Base-by-base conservation (phyloP, 352 stramenopile genomes). In the Globisporangium apiculatum region DNA sequence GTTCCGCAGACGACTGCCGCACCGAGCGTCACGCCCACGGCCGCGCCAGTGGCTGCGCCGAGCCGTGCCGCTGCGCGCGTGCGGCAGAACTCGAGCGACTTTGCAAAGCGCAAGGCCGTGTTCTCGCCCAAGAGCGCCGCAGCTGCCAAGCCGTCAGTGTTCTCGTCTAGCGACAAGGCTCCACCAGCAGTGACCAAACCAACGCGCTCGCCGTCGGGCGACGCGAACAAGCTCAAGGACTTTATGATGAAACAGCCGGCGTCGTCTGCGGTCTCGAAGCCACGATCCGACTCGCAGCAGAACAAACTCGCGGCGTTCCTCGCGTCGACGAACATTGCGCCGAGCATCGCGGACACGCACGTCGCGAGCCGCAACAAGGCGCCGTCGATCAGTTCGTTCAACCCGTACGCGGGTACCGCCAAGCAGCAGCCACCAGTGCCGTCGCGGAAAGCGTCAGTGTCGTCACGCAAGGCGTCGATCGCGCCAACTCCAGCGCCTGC, bases 271-370 rank as follows among this genome's bases (percentile, higher is more conserved):
- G 64, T 31, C 9, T 58, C 47, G 45, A 90, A 90, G 53, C 48
- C 70, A 41, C 72, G 82, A 0, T 84, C 81, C 5, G 67, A 83
- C 47, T 83, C 73, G 38, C 54, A 57, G 37, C 75, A 87, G 64
- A 89, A 67, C 60, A 95, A 95, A 55, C 67, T 95, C 49, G 75
- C 79, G 5, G 79, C 79, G 18, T 95, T 95, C 58, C 60, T 95
- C 5, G 79, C 82, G 15, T 72, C 62, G 15, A 91, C 80, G 3
- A 83, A 76, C 40, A 55, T 73, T 11, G 66, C 64, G 11, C 71
- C 74, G 1, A 80, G 64, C 37, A 57, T 73, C 40, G 56, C 61
- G 53, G 56, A 61, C 17, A 18, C 67, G 42, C 18, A 54, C 3
- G 40, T 15, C 36, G 49, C 45, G 10, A 47, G 47, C 37, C 56